Evolutionary conservation across 2,329 filamentous ascomycete species (phyloP).

Genomic region (Thielaviopsis punctulata): DNA sequence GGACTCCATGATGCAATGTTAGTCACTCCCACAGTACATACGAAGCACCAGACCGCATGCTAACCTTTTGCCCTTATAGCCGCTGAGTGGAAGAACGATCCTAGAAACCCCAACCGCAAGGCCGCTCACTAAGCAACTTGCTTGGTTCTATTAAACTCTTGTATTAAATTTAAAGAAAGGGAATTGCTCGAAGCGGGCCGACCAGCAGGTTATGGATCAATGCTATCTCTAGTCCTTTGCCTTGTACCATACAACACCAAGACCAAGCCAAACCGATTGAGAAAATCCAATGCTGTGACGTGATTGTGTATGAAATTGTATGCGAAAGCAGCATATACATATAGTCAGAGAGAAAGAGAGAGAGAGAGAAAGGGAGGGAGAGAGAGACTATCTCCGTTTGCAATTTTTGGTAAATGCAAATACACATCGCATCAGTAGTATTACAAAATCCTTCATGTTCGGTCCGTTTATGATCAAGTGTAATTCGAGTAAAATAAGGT

Average conservation of each 20-base stretch:
- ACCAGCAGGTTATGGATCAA: neutral
- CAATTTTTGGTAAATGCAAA: neutral
- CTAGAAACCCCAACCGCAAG: conserved; percentile 58
- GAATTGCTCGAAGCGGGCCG: neutral
- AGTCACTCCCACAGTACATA: conserved; percentile 12
- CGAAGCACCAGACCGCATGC: neutral
- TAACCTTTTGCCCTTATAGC: conserved; percentile 32
- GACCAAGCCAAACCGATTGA: neutral
- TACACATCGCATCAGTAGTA: neutral
- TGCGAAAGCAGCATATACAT: too few species aligned
- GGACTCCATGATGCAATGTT: conserved; percentile 63
- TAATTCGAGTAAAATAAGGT: neutral
- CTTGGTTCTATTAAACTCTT: neutral
- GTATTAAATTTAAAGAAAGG: conserved; percentile 3
- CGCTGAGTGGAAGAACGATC: conserved; percentile 94
- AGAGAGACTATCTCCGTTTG: too few species aligned
- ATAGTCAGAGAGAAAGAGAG: too few species aligned
- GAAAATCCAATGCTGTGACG: neutral
- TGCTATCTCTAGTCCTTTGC: neutral
- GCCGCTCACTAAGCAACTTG: conserved; percentile 25
- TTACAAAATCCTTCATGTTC: neutral
- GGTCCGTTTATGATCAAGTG: neutral
- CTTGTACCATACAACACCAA: neutral
- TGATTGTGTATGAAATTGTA: neutral
- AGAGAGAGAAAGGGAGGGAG: too few species aligned